phyloP scores from a whole-genome alignment of 345 rosid species.

The Boechera stricta region DNA sequence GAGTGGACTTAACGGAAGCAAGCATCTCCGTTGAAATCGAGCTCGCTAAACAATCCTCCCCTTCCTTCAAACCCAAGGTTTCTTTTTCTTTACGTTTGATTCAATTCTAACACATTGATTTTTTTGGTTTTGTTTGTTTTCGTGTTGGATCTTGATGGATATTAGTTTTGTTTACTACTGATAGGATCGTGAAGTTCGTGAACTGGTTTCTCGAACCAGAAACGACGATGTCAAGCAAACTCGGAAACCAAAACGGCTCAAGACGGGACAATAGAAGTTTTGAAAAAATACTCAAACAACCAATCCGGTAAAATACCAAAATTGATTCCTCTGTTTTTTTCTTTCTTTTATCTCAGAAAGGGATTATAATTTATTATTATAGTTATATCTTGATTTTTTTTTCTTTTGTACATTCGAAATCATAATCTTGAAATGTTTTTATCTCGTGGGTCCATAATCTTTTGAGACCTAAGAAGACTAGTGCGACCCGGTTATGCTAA shows the following conservation, averaged over 20 bases:
- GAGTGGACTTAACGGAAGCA: slow-evolving; percentile 89
- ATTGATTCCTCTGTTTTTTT: slow-evolving; percentile 27
- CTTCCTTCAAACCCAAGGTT: slow-evolving; percentile 38
- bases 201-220: slow-evolving; percentile 30
- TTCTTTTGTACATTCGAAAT: slow-evolving; percentile 34
- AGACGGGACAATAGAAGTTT: slow-evolving; percentile 32
- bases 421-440: background rate
- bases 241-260: slow-evolving; percentile 46
- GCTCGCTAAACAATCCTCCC: slow-evolving; percentile 63
- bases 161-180: background rate
- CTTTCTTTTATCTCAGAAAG: slow-evolving; percentile 17
- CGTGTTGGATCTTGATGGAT: background rate
- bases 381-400: slow-evolving; percentile 25
- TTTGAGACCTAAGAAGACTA: slow-evolving; percentile 39
- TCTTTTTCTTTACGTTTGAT: slow-evolving; percentile 18
- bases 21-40: slow-evolving; percentile 88
- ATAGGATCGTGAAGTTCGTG: slow-evolving; percentile 37
- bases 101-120: background rate
- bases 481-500: slow-evolving; percentile 42
- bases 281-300: background rate
- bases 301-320: slow-evolving; percentile 31
- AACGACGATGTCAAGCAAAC: slow-evolving; percentile 41
- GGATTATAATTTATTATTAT: slow-evolving; percentile 24
- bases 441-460: slow-evolving; percentile 41
- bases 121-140: too few relatives aligned